Conservation (phyloP, 768 basidiomycete genomes). For the Phanerochaete sordida region DNA sequence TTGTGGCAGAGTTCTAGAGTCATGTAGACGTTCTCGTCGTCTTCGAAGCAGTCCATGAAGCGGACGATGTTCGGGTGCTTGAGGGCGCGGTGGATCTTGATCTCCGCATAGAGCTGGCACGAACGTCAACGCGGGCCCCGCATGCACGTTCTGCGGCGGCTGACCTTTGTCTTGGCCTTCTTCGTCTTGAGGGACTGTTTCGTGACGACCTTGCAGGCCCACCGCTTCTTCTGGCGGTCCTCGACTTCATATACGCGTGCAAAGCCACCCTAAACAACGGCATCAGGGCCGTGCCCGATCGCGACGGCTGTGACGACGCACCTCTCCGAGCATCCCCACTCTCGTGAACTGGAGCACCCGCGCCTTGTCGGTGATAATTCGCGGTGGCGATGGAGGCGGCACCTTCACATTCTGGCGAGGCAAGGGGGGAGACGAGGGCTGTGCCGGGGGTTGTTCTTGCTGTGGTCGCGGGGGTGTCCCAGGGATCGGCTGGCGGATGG, state of each 20-base stretch:
- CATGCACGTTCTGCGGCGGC: constrained; percentile 10
- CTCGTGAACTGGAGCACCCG: constrained; percentile 57
- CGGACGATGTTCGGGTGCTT: constrained; percentile 89
- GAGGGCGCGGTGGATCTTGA: constrained; percentile 93
- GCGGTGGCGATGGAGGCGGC: constrained; percentile 77
- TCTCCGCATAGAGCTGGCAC: constrained; percentile 90
- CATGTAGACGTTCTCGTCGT: constrained; percentile 95
- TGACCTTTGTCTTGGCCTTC: constrained; percentile 95
- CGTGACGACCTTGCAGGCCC: constrained; percentile 95
- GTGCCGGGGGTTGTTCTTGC: constrained; percentile 7
- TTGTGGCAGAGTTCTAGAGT: constrained; percentile 88
- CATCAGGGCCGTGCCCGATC: background rate
- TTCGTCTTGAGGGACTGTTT: constrained; percentile 89
- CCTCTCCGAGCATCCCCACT: constrained; percentile 88
- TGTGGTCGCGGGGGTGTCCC: constrained; percentile 13
- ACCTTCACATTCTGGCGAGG: constrained; percentile 82
- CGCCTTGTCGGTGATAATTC: constrained; percentile 64
- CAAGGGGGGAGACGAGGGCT: constrained; percentile 54
- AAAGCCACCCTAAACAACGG: constrained; percentile 69
- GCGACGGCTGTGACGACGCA: constrained; percentile 31
- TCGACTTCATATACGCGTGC: constrained; percentile 96
- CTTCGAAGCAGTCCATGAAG: constrained; percentile 95
- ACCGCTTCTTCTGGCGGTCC: constrained; percentile 56
- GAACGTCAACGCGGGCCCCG: background rate
- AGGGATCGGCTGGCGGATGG: constrained; percentile 2